Evolutionary conservation across 1,284 basidiomycete genomes (phyloP), one percentile per base, ranked within the genome.

Genomic region (Wolfiporia cocos): DNA sequence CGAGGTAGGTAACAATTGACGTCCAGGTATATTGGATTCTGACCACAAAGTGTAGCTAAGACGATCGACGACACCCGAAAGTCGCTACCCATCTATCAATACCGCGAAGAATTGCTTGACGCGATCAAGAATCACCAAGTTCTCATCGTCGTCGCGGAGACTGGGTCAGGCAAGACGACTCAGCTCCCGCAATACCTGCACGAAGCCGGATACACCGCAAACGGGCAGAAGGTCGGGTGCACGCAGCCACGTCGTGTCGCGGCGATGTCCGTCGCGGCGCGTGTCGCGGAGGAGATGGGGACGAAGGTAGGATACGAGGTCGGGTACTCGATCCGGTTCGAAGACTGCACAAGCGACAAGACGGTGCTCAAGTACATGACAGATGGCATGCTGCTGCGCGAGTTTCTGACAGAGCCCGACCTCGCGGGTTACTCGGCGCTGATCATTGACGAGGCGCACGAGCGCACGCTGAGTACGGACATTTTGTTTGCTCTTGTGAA

Each of bases 251-350:
- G 96, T 57, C 90, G 96, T 51, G 96, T 99, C 11, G 96, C 96
- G 3, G 96, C 96, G 23, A 99, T 99, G 96, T 95, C 91, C 34
- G 96, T 99, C 37, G 96, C 96, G 1, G 92, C 93, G 4, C 93
- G 96, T 68, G 96, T 99, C 3, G 95, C 95, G 0, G 96, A 99
- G 50, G 96, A 99, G 67, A 92, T 99, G 85, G 96, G 94, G 4
- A 87, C 85, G 4, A 88, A 96, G 58, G 81, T 99, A 18, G 96
- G 96, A 3, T 88, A 94, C 53, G 94, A 98, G 66, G 95, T 98
- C 47, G 96, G 96, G 12, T 99, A 99, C 65, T 93, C 92, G 23
- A 99, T 99, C 55, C 91, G 96, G 26, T 99, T 99, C 68, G 96
- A 99, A 65, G 95, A 99, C 64, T 96, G 93, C 65, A 99, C 96